A percentile compares a stretch with the other conserved stretches of the same genome.
phyloP scores from a whole-genome alignment of 371 early-diverging fungal genomes.

The Blakeslea trispora region DNA sequence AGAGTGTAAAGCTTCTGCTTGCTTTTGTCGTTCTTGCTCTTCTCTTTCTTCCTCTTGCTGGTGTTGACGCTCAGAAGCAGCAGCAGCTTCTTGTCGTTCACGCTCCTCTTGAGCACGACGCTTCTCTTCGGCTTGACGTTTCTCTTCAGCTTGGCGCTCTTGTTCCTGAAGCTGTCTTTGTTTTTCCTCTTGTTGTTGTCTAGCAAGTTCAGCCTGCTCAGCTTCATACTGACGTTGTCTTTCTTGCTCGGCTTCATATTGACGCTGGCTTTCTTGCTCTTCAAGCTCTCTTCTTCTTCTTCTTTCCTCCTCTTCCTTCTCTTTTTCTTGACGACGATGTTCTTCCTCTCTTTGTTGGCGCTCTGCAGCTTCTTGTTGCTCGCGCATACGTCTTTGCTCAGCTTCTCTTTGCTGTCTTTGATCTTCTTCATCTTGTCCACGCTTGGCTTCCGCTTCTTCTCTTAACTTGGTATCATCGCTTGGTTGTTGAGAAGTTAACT shows the following conservation, averaged over 20 bases:
- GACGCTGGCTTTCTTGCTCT: slow-evolving; percentile 24
- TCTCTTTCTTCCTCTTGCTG: slow-evolving; percentile 25
- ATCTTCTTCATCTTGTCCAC: slow-evolving; percentile 33
- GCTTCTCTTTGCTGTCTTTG: slow-evolving; percentile 11
- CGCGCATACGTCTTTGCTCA: slow-evolving; percentile 18
- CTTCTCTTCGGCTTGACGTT: slow-evolving; percentile 16
- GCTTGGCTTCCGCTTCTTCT: slow-evolving; percentile 12
- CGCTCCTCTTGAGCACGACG: slow-evolving; percentile 14
- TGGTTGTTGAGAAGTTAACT: slow-evolving; percentile 11
- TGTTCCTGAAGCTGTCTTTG: slow-evolving; percentile 24
- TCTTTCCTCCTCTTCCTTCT: slow-evolving; percentile 18
- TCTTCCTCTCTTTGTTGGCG: slow-evolving; percentile 17
- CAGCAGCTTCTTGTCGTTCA: slow-evolving; percentile 12
- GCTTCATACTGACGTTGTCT: slow-evolving; percentile 20
- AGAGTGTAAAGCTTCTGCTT: slow-evolving; percentile 19
- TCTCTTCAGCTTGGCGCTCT: slow-evolving; percentile 11
- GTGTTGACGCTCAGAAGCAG: slow-evolving; percentile 12
- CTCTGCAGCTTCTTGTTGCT: slow-evolving; percentile 28
- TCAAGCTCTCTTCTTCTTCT: slow-evolving; percentile 19
- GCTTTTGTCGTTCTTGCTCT: slow-evolving; percentile 29
- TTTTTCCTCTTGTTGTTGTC: slow-evolving; percentile 21
- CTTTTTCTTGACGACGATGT: slow-evolving; percentile 20
- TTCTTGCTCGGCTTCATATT: slow-evolving; percentile 20
- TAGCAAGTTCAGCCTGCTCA: slow-evolving; percentile 13
- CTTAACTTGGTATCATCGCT: slow-evolving; percentile 27